A percentile compares a stretch with the other conserved stretches of the same genome.
phyloP scores from a whole-genome alignment of 2,329 filamentous ascomycete species.

The Sarocladiaceae sp. region DNA sequence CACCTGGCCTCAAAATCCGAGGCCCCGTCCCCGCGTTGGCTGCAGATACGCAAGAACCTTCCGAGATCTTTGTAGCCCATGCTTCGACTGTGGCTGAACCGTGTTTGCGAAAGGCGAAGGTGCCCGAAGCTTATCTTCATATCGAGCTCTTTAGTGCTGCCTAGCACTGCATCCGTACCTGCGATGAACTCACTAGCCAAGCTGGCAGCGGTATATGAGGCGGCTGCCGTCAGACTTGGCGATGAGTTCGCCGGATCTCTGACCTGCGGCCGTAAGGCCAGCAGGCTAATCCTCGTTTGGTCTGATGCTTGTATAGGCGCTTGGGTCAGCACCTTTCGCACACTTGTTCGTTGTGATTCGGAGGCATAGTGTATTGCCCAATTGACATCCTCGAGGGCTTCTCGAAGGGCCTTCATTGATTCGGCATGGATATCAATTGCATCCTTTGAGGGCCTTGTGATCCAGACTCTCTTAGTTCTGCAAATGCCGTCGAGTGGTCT shows the following conservation, averaged over 20 bases:
- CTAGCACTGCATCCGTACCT: slow-evolving; percentile 18
- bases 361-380: slow-evolving; percentile 28
- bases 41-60: background rate
- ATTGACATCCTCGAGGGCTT: slow-evolving; percentile 25
- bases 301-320: slow-evolving; percentile 13
- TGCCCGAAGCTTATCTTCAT: slow-evolving; percentile 30
- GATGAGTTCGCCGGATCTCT: background rate
- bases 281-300: background rate
- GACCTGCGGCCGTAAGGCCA: background rate
- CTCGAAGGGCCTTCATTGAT: slow-evolving; percentile 15
- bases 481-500: slow-evolving; percentile 23
- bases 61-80: background rate
- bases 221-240: background rate
- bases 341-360: slow-evolving; percentile 19
- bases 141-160: slow-evolving; percentile 19
- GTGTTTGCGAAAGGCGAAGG: background rate
- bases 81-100: background rate
- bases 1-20: background rate
- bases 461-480: slow-evolving; percentile 25
- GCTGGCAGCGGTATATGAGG: background rate
- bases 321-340: slow-evolving; percentile 24
- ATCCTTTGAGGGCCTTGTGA: slow-evolving; percentile 19
- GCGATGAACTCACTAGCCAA: background rate
- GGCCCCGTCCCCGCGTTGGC: background rate
- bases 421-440: slow-evolving; percentile 16